Conservation (phyloP, 2,329 filamentous ascomycete species). For the Coniella lustricola region DNA sequence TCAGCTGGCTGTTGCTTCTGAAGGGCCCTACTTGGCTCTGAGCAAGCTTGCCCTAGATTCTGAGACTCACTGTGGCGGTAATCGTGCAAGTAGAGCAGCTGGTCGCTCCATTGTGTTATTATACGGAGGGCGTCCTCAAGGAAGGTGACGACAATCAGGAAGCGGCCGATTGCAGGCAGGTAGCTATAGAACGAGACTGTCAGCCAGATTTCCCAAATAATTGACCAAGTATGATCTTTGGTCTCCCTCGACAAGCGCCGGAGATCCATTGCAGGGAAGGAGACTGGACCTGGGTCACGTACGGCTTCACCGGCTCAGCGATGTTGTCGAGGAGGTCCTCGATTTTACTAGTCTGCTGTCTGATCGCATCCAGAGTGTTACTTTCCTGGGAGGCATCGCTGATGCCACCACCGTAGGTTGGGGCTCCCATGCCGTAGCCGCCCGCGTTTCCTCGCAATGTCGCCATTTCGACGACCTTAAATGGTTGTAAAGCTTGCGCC, state of each 20-base stretch:
- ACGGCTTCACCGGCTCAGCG: slow-evolving; percentile 93
- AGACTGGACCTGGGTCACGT: slow-evolving; percentile 34
- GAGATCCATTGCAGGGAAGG: slow-evolving; percentile 1
- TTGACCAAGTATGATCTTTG: background rate
- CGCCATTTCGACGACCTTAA: slow-evolving; percentile 14
- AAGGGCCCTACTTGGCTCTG: background rate
- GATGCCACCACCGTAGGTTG: slow-evolving; percentile 72
- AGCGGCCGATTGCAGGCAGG: slow-evolving; percentile 89
- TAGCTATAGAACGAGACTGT: slow-evolving; percentile 52
- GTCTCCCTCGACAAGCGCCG: background rate
- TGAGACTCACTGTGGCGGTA: slow-evolving; percentile 77
- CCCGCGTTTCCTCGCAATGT: slow-evolving; percentile 16
- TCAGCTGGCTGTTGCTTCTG: background rate
- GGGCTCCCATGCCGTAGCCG: slow-evolving; percentile 27
- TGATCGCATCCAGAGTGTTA: slow-evolving; percentile 78
- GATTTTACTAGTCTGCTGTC: slow-evolving; percentile 95
- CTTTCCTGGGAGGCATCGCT: slow-evolving; percentile 59
- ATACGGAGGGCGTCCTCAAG: slow-evolving; percentile 94
- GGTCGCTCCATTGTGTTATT: slow-evolving; percentile 94
- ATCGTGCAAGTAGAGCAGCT: slow-evolving; percentile 85
- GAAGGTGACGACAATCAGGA: slow-evolving; percentile 97
- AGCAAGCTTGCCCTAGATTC: background rate
- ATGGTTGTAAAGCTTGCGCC: background rate
- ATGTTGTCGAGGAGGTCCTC: slow-evolving; percentile 85
- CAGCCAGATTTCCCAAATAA: slow-evolving; percentile 14